Conservation (phyloP, 1,284 basidiomycete species). For the Coriolopsis trogii region DNA sequence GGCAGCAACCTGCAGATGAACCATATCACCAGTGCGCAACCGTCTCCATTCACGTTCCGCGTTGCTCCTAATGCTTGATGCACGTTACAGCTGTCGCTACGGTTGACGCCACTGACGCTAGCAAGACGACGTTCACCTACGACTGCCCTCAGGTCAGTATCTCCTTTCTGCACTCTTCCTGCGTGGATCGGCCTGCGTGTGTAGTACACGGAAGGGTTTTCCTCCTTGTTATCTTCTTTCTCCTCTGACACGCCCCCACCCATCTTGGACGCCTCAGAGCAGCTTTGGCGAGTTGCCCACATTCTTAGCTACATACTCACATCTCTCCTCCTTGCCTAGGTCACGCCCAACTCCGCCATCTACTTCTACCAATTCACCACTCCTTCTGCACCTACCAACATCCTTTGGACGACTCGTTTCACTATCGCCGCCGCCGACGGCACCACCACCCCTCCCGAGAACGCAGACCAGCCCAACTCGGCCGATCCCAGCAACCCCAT, state of each 20-base stretch:
- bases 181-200: not conserved
- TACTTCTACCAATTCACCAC: slow-evolving; percentile 82
- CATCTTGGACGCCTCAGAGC: too few species aligned
- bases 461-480: slow-evolving; percentile 57
- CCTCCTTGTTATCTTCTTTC: not conserved
- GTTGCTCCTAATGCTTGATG: not conserved
- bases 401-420: slow-evolving; percentile 80
- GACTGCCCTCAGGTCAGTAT: slow-evolving; percentile 64
- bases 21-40: slow-evolving; percentile 60
- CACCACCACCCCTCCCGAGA: slow-evolving; percentile 49
- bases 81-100: slow-evolving; percentile 65
- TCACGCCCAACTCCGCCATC: slow-evolving; percentile 67
- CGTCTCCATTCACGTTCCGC: slow-evolving; percentile 27
- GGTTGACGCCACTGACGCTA: slow-evolving; percentile 55
- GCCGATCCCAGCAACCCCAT: slow-evolving; percentile 54
- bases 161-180: not conserved
- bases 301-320: not conserved
- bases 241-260: too few species aligned
- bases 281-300: too few species aligned
- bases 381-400: slow-evolving; percentile 41
- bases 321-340: slow-evolving; percentile 38
- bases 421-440: slow-evolving; percentile 66
- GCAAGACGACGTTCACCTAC: slow-evolving; percentile 49
- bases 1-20: slow-evolving; percentile 76
- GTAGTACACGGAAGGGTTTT: not conserved